Base-by-base conservation (phyloP, 176 grass and related monocot genomes). In the Musa acuminata region DNA sequence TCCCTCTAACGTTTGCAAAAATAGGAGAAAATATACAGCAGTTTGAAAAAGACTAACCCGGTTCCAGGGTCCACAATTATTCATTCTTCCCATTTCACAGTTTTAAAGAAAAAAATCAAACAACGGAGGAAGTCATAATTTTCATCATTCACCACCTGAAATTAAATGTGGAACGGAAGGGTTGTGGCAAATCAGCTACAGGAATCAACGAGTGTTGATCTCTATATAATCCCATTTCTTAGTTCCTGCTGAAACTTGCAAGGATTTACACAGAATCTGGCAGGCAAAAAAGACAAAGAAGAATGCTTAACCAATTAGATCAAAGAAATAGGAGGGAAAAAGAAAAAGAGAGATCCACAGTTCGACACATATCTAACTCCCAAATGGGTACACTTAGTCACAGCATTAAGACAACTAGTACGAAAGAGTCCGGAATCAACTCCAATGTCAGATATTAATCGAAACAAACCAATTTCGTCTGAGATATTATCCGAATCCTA, bases 131-230 rank as follows among this genome's bases (percentile, higher is more conserved):
- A 80, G 69, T 75, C 24, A 12, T 53, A 43, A 22, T 55, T 67
- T 49, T 75, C 13, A 71, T 14, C 52, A 76, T 20, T 55, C 60
- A 90, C 67, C 60, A 96, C 94, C 94, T 93, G 85, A 98, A 98
- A 75, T 62, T 80, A 54, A 93, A 98, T 22, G 84, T 64, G 29
- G 84, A 51, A 64, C 68, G 88, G 80, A 98, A 98, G 9, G 81
- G 85, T 71, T 80, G 74, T 75, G 94, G 94, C 71, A 98, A 82
- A 53, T 91, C 90, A 10, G 80, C 72, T 29, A 91, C 88, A 14
- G 80, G 90, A 27, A 80, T 87, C 68, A 89, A 77, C 22, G 90
- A 73, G 77, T 98, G 89, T 11, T 85, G 72, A 51, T 98, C 90
- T 19, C 77, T 72, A 77, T 82, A 80, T 59, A 83, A 85, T 71